These are phyloP conservation scores for Neoconidiobolus thromboides DNA, from an alignment of 371 early-diverging fungal species.

Conservation along the genomic window DNA sequence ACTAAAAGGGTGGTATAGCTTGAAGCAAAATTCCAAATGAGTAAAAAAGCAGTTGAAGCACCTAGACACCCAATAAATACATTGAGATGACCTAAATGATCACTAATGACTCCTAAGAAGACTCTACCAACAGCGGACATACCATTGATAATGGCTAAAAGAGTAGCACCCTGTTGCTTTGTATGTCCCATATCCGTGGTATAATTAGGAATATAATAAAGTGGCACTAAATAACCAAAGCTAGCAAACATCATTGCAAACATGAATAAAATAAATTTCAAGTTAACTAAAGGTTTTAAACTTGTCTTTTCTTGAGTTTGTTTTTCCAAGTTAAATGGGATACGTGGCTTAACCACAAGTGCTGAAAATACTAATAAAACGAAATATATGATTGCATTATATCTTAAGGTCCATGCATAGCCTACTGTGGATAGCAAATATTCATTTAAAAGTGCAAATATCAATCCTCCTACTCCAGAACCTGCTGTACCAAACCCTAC, in stretches of 20 bases:
- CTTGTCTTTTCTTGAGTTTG: constrained; percentile 2
- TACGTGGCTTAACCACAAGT: not conserved
- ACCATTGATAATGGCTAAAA: constrained; percentile 28
- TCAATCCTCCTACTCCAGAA: constrained; percentile 37
- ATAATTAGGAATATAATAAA: constrained; percentile 18
- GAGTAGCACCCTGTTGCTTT: constrained; percentile 20
- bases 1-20: constrained; percentile 19
- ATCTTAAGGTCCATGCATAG: constrained; percentile 15
- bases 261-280: not conserved
- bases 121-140: constrained; percentile 32
- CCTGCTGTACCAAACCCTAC: constrained; percentile 42
- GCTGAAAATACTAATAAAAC: constrained; percentile 11
- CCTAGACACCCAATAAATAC: constrained; percentile 22
- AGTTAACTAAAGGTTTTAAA: constrained; percentile 6
- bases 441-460: constrained; percentile 13
- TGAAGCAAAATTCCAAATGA: constrained; percentile 38
- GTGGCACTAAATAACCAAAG: constrained; percentile 20
- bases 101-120: constrained; percentile 22
- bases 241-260: constrained; percentile 8
- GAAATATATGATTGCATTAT: constrained; percentile 7
- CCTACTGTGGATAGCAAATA: constrained; percentile 13
- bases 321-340: not conserved
- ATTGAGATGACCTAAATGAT: constrained; percentile 34
- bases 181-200: constrained; percentile 17
- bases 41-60: constrained; percentile 20